Evolutionary conservation across 2,329 filamentous ascomycete genomes (phyloP).

Genomic region (Penicillium sp.): DNA sequence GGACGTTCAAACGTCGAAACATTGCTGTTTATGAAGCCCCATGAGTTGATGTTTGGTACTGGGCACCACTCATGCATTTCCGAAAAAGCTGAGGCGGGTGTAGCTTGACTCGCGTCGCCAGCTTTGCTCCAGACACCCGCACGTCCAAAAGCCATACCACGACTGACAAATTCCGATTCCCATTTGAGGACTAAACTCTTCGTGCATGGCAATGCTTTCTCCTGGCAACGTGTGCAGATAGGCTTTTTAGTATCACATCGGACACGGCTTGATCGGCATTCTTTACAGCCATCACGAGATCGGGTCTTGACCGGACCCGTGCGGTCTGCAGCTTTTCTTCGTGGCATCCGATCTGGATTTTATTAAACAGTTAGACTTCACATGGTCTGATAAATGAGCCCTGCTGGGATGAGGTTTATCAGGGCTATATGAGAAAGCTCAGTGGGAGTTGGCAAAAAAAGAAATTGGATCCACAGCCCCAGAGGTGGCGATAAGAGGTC

Average conservation of each 20-base stretch:
- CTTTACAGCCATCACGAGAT: constrained; percentile 42
- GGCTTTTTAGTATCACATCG: constrained; percentile 44
- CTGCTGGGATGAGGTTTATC: not conserved
- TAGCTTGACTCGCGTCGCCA: constrained; percentile 19
- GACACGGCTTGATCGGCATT: constrained; percentile 43
- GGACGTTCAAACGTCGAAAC: constrained; percentile 30
- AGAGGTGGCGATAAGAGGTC: constrained; percentile 8
- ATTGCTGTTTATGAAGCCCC: constrained; percentile 37
- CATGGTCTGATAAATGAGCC: constrained; percentile 24
- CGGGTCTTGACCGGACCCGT: constrained; percentile 39
- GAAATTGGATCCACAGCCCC: not conserved
- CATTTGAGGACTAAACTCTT: constrained; percentile 41
- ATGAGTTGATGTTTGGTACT: constrained; percentile 28
- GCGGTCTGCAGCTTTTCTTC: constrained; percentile 39
- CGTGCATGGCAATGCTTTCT: constrained; percentile 38
- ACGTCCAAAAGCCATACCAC: constrained; percentile 45
- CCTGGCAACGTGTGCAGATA: constrained; percentile 37
- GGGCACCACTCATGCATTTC: constrained; percentile 29
- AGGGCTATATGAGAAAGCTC: not conserved
- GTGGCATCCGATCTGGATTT: constrained; percentile 30
- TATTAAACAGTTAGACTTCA: constrained; percentile 16
- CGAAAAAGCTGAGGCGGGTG: constrained; percentile 18
- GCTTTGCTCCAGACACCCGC: constrained; percentile 44
- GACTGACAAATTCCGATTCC: constrained; percentile 42
- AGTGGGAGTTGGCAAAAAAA: constrained; percentile 6